Evolutionary conservation across 768 basidiomycete species (phyloP), one percentile per base, ranked within the genome.

Genomic region (Leucocoprinus birnbaumii): DNA sequence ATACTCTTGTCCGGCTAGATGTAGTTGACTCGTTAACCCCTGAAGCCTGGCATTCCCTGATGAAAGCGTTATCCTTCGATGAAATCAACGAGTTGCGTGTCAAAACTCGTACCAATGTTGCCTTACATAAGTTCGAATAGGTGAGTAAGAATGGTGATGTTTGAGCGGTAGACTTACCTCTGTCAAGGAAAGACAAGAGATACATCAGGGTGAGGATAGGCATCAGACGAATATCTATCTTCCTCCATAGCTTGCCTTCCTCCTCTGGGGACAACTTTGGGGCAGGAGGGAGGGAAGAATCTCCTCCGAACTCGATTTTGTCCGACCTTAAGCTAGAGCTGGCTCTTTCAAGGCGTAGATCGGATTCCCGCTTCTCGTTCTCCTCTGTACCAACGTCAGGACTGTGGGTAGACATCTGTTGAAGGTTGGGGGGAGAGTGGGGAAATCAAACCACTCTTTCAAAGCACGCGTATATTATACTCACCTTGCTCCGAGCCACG

Each of bases 31-130:
- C 14, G 66, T 62, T 3, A 91, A 67, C 2, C 89, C 89, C 60
- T 85, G 82, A 1, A 89, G 67, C 57, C 77, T 83, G 1, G 87
- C 87, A 61, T 89, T 88, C 35, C 85, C 86, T 73, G 68, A 41
- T 62, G 61, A 44, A 35, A 40, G 21, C 10, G 59, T 51, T 37
- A 21, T 6, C 11, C 24, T 4, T 37, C 8, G 18, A 40, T 2
- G 53, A 22, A 21, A 11, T 42, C 35, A 19, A 19, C 48, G 22
- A 13, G 25, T 14, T 35, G 25, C 10, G 24, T 50, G 19, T 26
- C 59, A 31, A 31, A 31, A 31, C 31, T 31, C 69, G 24, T 56
- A 80, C 84, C 83, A 35, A 85, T 83, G 55, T 85, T 85, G 41
- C 78, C 83, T 85, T 56, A n/a, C n/a, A n/a, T 3, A 57, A 43